Conservation (phyloP, 306 rosid species). For the Morella rubra region DNA sequence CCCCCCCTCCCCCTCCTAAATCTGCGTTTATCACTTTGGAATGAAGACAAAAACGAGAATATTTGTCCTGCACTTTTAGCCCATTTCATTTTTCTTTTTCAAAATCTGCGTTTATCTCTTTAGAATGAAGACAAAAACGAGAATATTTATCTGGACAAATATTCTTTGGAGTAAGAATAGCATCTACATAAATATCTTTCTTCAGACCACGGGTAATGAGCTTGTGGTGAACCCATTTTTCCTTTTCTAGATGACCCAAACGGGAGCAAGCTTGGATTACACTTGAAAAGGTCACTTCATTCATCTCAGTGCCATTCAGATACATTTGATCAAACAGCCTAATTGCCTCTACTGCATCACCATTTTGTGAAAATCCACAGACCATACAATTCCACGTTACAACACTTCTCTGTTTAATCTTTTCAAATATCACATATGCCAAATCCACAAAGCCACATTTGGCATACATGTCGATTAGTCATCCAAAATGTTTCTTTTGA, state of each 20-base stretch:
- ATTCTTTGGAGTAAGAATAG: conserved; percentile 13
- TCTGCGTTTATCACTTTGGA: no score
- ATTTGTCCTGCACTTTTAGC: no score
- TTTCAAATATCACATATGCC: conserved; percentile 58
- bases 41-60: no score
- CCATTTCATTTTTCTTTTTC: no score
- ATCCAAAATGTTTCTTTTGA: conserved; percentile 57
- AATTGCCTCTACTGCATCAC: conserved; percentile 67
- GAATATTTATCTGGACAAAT: no score
- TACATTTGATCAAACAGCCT: conserved; percentile 68
- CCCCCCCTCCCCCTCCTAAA: no score
- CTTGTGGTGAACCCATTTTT: conserved; percentile 92
- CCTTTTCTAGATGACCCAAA: conserved; percentile 74
- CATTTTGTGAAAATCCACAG: conserved; percentile 74
- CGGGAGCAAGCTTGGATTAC: conserved; percentile 87
- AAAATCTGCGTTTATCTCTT: no score
- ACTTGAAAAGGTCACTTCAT: conserved; percentile 71
- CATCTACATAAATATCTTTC: conserved; percentile 52
- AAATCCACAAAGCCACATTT: conserved; percentile 69
- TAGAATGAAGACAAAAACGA: no score
- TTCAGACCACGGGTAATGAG: conserved; percentile 49
- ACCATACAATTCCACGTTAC: conserved; percentile 89
- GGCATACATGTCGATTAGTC: conserved; percentile 86
- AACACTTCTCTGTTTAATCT: conserved; percentile 41
- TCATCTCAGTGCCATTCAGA: conserved; percentile 44